Conservation (phyloP, 768 basidiomycete genomes). For the Mycena galericulata region DNA sequence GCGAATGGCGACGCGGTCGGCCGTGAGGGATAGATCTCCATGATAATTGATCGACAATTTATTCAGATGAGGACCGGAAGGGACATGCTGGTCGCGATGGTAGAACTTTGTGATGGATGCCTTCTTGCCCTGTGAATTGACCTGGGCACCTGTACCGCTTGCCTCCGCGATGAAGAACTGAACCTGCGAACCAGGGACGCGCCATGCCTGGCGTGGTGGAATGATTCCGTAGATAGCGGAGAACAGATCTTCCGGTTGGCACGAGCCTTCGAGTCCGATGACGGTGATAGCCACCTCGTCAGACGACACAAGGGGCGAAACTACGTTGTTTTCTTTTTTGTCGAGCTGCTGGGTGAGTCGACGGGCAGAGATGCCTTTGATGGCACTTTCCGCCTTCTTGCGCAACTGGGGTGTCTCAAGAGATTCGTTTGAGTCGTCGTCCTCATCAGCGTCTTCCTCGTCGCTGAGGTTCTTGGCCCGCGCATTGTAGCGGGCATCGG, state of each 20-base stretch:
- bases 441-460: conserved; percentile 6
- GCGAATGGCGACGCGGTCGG: not conserved
- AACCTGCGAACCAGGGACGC: conserved; percentile 1
- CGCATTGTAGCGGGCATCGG: not conserved
- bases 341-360: conserved; percentile 13
- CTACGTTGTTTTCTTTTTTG: not conserved
- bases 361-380: not conserved
- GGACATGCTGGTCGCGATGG: not conserved
- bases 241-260: conserved; percentile 1
- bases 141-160: no score
- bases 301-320: not conserved
- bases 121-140: no score
- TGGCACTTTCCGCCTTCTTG: not conserved
- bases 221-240: conserved; percentile 26
- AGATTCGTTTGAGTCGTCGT: not conserved
- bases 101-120: not conserved
- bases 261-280: not conserved
- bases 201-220: conserved; percentile 14
- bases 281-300: conserved; percentile 21
- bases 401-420: not conserved
- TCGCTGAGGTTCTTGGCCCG: no score
- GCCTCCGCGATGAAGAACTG: conserved; percentile 20
- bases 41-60: not conserved
- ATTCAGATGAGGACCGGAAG: not conserved
- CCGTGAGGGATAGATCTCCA: not conserved